phyloP scores from a whole-genome alignment of 371 early-diverging fungal genomes.

The Mortierella sp. region DNA sequence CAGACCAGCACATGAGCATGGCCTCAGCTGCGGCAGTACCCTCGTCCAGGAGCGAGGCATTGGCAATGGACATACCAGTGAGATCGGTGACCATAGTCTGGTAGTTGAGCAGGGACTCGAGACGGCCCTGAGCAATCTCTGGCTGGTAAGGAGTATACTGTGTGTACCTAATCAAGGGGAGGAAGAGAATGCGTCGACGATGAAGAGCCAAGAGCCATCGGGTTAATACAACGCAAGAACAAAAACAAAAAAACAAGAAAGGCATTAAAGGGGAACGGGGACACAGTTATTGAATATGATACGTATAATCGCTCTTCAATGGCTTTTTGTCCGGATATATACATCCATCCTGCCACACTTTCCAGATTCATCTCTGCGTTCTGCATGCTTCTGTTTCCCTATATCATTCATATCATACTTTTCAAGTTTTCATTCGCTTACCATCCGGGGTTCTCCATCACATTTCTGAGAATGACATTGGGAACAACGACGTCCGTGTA shows the following conservation, averaged over 20 bases:
- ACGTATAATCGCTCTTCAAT: background rate
- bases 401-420: background rate
- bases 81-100: constrained; percentile 96
- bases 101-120: constrained; percentile 96
- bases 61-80: constrained; percentile 94
- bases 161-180: constrained; percentile 27
- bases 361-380: too few species aligned
- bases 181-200: background rate
- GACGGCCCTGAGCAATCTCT: constrained; percentile 97
- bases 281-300: background rate
- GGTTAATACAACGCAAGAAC: constrained; percentile 6
- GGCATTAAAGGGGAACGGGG: constrained; percentile 1
- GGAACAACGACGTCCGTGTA: constrained; percentile 93
- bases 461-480: constrained; percentile 93
- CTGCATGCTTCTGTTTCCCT: background rate
- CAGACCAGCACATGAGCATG: constrained; percentile 90
- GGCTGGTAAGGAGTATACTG: constrained; percentile 99
- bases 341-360: background rate
- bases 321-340: too few species aligned
- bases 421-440: constrained; percentile 79
- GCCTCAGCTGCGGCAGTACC: constrained; percentile 99
- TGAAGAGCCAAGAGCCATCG: background rate
- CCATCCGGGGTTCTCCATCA: constrained; percentile 98
- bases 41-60: constrained; percentile 96
- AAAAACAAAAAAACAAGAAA: background rate